Conservation (phyloP, 805 yeast species). For the Gaillardinia entomophila region DNA sequence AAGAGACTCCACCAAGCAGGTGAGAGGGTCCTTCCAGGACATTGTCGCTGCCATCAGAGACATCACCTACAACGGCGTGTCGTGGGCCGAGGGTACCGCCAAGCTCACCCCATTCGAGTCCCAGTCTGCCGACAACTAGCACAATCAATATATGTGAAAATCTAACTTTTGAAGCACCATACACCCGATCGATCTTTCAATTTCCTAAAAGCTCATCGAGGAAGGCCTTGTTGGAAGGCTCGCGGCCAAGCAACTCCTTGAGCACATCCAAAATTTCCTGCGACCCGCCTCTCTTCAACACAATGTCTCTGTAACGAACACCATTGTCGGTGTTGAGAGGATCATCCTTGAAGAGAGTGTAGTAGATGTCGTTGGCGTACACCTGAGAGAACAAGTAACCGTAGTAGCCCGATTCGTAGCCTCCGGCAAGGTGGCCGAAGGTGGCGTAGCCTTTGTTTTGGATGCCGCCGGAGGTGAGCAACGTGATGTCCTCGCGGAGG, state of each 20-base stretch:
- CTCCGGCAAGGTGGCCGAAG: conserved; percentile 76
- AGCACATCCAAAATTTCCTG: conserved; percentile 62
- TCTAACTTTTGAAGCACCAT: no score
- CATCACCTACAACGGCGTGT: conserved; percentile 64
- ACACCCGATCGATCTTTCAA: no score
- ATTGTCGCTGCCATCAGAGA: conserved; percentile 65
- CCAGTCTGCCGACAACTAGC: conserved; percentile 49
- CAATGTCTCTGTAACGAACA: conserved; percentile 59
- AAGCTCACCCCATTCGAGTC: conserved; percentile 67
- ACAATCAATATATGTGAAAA: no score
- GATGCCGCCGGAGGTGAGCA: conserved; percentile 50
- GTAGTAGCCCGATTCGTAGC: conserved; percentile 82
- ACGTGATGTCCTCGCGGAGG: conserved; percentile 55
- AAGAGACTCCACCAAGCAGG: conserved; percentile 95
- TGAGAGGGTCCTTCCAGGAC: conserved; percentile 80
- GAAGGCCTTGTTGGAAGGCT: conserved; percentile 71
- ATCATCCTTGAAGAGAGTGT: conserved; percentile 58
- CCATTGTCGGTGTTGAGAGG: conserved; percentile 65
- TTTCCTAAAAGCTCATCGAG: conserved; percentile 48
- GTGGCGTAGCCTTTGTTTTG: conserved; percentile 65
- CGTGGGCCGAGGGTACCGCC: conserved; percentile 86
- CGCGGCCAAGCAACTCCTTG: conserved; percentile 64
- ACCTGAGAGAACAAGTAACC: conserved; percentile 86
- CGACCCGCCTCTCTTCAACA: conserved; percentile 69
- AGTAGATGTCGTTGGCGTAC: conserved; percentile 78